A percentile compares a stretch with the other conserved stretches of the same genome.
phyloP scores from a whole-genome alignment of 495 filamentous ascomycete genomes.

The Neurospora sp. region DNA sequence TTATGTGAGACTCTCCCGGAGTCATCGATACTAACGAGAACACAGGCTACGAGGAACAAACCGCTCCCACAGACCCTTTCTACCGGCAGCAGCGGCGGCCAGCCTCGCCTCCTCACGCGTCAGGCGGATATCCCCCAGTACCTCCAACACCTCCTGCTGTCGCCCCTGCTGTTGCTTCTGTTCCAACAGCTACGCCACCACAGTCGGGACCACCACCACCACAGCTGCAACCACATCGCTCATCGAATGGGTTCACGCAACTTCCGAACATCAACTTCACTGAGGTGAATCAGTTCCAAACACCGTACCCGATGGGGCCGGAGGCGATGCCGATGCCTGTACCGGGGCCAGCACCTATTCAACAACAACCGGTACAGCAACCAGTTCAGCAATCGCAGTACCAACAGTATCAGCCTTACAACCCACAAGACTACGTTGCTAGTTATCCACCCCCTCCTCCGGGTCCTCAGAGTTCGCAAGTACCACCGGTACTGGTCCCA shows the following conservation, averaged over 20 bases:
- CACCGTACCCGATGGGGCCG: not conserved
- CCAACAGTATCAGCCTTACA: conserved; percentile 10
- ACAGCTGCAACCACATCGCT: not conserved
- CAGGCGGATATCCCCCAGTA: conserved; percentile 39
- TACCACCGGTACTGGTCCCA: not conserved
- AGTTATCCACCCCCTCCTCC: conserved; percentile 28
- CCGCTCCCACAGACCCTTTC: conserved; percentile 23
- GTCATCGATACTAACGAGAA: conserved; percentile 5
- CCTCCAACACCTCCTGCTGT: conserved; percentile 20
- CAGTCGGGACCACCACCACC: not conserved
- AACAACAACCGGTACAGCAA: not conserved
- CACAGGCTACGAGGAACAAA: conserved; percentile 33
- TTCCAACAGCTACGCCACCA: not conserved
- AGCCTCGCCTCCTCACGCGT: conserved; percentile 42
- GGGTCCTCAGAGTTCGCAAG: conserved; percentile 11
- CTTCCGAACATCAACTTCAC: conserved; percentile 27
- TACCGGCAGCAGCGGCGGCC: conserved; percentile 25
- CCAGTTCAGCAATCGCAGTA: not conserved
- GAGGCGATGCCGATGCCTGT: not conserved
- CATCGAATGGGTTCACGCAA: conserved; percentile 25
- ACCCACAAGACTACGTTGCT: conserved; percentile 24
- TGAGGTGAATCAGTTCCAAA: conserved; percentile 20
- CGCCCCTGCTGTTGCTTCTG: not conserved
- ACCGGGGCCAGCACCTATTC: not conserved
- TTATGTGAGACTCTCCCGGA: not conserved